Base-by-base conservation (phyloP, 352 stramenopile species). In the Phytophthora sansomeana region DNA sequence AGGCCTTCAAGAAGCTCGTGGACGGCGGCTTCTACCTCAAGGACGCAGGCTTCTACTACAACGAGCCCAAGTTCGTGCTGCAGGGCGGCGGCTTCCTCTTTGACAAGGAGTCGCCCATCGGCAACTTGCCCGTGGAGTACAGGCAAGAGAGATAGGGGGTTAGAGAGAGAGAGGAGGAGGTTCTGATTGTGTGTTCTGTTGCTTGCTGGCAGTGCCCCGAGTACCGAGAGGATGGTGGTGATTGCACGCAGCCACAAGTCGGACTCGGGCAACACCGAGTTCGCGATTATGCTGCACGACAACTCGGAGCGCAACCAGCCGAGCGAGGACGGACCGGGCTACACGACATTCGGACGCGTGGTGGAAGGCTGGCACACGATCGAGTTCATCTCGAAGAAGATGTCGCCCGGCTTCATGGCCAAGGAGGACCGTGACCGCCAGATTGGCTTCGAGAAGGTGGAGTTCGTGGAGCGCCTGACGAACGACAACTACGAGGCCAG, bases 271-370 rank as follows among this genome's bases (percentile, higher is more conserved):
- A 93, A 74, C 66, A 85, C 87, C 13, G 87, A 96, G 72, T 93
- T 96, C 51, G 83, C 87, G 13, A 89, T 96, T 55, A 94, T 96
- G 87, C 61, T 96, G 30, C 76, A 90, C 32, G 87, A 96, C 69
- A 96, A 96, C 64, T 83, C 81, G 74, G 63, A 72, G 67, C 69
- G 58, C 24, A 96, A 93, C 64, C 74, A 78, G 33, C 87, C 87
- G 6, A 82, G 68, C 8, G 82, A 78, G 21, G 72, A 85, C 35
- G 83, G 74, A 29, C 87, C 85, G 11, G 87, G 87, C 5, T 96
- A 90, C 74, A 94, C 87, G 6, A 85, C 74, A 13, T 96, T 96
- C 67, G 87, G 81, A 5, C 87, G 87, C 38, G 71, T 96, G 10
- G 77, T 94, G 41, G 74, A 81, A 35, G 87, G 87, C 4, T 96